These are phyloP conservation scores for Tylopilus felleus DNA, from an alignment of 768 basidiomycete species.

Conservation along the genomic window DNA sequence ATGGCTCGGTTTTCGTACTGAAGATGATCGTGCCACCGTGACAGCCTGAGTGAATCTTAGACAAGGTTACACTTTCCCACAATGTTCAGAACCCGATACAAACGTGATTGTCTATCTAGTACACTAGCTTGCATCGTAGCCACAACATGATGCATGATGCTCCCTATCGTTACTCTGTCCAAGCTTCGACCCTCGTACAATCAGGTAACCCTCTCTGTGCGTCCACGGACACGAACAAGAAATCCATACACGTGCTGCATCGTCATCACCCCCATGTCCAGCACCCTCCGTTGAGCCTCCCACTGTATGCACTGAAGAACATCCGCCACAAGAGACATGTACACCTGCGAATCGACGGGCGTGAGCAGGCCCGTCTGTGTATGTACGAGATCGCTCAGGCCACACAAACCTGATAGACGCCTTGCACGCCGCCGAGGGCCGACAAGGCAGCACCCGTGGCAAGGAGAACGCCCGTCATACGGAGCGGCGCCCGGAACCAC, in stretches of 20 bases:
- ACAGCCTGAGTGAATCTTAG: too few relatives aligned
- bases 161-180: neutral
- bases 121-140: too few relatives aligned
- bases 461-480: neutral
- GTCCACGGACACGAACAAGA: neutral
- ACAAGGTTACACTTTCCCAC: too few relatives aligned
- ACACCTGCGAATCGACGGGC: neutral
- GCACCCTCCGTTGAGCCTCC: constrained; percentile 1
- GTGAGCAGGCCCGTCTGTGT: too few relatives aligned
- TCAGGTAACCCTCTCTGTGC: neutral
- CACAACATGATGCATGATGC: too few relatives aligned
- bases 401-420: constrained; percentile 3
- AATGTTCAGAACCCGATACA: too few relatives aligned
- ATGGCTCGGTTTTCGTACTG: too few relatives aligned
- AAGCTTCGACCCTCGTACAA: neutral
- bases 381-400: too few relatives aligned
- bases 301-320: constrained; percentile 11
- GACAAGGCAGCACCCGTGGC: neutral
- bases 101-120: too few relatives aligned
- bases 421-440: neutral
- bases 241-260: neutral
- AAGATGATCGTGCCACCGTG: too few relatives aligned
- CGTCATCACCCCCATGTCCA: neutral
- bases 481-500: constrained; percentile 9
- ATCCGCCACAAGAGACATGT: neutral